Conservation (phyloP, 2,329 filamentous ascomycete genomes). For the Aspergillus piperis region DNA sequence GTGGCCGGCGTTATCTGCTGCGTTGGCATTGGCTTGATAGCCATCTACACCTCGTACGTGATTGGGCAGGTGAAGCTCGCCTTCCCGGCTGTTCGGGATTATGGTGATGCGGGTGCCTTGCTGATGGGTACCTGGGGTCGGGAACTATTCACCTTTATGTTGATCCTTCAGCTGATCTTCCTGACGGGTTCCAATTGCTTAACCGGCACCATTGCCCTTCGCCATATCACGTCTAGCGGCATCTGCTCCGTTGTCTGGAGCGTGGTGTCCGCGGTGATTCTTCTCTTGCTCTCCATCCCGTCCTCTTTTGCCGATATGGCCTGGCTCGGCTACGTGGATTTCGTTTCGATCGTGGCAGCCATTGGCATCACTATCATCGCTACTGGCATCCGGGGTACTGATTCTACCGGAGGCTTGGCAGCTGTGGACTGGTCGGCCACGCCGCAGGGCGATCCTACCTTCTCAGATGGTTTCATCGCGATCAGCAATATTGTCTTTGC, state of each 20-base stretch:
- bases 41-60: slow-evolving; percentile 46
- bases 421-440: slow-evolving; percentile 19
- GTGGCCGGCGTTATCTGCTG: slow-evolving; percentile 46
- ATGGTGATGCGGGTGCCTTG: slow-evolving; percentile 46
- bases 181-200: slow-evolving; percentile 48
- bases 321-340: slow-evolving; percentile 37
- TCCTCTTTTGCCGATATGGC: slow-evolving; percentile 36
- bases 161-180: slow-evolving; percentile 47
- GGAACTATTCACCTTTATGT: slow-evolving; percentile 42
- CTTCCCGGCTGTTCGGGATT: slow-evolving; percentile 43
- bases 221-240: slow-evolving; percentile 39
- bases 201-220: slow-evolving; percentile 49
- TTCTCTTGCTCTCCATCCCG: slow-evolving; percentile 35
- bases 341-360: slow-evolving; percentile 33
- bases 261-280: slow-evolving; percentile 42
- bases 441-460: slow-evolving; percentile 22
- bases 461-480: slow-evolving; percentile 28
- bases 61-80: slow-evolving; percentile 41
- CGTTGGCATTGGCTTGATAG: slow-evolving; percentile 40
- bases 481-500: slow-evolving; percentile 33
- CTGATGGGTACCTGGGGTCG: slow-evolving; percentile 45
- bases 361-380: slow-evolving; percentile 37
- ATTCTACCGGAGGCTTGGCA: slow-evolving; percentile 19
- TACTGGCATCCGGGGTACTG: slow-evolving; percentile 30
- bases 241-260: slow-evolving; percentile 44